These are phyloP conservation scores for Arthrocladium fulminans DNA, from an alignment of 2,329 filamentous ascomycete genomes.

Conservation along the genomic window DNA sequence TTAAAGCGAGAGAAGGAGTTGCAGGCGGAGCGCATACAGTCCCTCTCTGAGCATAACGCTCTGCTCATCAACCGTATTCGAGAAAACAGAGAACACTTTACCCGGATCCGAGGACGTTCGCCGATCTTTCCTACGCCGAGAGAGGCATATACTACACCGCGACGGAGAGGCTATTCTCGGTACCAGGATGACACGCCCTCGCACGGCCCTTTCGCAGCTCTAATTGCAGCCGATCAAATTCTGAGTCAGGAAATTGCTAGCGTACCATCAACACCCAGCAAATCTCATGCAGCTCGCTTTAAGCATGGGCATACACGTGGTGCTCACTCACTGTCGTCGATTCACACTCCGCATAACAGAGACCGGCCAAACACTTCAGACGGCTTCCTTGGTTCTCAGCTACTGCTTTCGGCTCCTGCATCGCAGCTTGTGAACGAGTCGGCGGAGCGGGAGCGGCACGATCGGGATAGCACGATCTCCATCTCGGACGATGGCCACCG, in stretches of 20 bases:
- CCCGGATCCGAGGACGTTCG: constrained; percentile 45
- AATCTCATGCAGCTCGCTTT: constrained; percentile 42
- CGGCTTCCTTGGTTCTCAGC: constrained; percentile 18
- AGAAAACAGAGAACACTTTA: constrained; percentile 81
- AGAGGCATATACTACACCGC: constrained; percentile 38
- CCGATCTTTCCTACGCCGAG: constrained; percentile 56
- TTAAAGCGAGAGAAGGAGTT: constrained; percentile 67
- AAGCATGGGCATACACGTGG: constrained; percentile 60
- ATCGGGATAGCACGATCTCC: constrained; percentile 79
- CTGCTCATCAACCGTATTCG: constrained; percentile 74
- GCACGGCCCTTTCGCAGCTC: constrained; percentile 56
- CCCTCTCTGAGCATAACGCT: constrained; percentile 65
- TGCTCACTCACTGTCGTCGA: constrained; percentile 73
- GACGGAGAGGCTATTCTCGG: constrained; percentile 34
- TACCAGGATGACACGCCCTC: constrained; percentile 33
- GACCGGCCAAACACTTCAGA: constrained; percentile 43
- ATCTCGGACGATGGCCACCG: constrained; percentile 50
- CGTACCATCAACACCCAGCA: constrained; percentile 61
- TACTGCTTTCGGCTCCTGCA: constrained; percentile 23
- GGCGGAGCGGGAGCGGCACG: constrained; percentile 46
- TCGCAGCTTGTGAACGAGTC: constrained; percentile 25
- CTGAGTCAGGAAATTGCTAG: constrained; percentile 68
- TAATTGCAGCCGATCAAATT: constrained; percentile 66
- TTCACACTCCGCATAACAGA: constrained; percentile 65
- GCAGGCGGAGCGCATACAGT: constrained; percentile 63